phyloP scores from a whole-genome alignment of 768 basidiomycete species.

The Macrolepiota albuminosa region DNA sequence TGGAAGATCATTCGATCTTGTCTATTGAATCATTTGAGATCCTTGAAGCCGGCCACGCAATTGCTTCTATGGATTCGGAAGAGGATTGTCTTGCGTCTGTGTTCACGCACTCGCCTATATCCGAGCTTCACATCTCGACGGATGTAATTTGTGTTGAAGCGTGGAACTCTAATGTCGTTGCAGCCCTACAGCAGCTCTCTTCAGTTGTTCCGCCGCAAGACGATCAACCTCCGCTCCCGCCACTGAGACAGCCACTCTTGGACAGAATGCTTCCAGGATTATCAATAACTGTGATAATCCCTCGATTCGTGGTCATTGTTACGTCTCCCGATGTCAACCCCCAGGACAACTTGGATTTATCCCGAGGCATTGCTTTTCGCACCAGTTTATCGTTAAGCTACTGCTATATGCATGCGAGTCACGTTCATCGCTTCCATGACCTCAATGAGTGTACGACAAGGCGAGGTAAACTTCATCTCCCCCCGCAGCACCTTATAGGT shows the following conservation, averaged over 20 bases:
- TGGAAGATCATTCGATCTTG: conserved; percentile 47
- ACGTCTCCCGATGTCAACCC: conserved; percentile 83
- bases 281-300: conserved; percentile 51
- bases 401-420: conserved; percentile 41
- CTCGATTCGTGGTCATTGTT: conserved; percentile 59
- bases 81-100: conserved; percentile 34
- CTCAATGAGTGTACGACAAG: conserved; percentile 33
- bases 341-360: conserved; percentile 54
- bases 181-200: conserved; percentile 47
- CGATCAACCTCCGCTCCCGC: conserved; percentile 3
- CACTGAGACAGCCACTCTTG: conserved; percentile 23
- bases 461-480: conserved; percentile 51
- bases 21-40: conserved; percentile 56
- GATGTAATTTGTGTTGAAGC: conserved; percentile 63
- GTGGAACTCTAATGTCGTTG: conserved; percentile 58
- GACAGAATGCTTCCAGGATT: conserved; percentile 51
- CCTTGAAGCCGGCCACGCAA: conserved; percentile 35
- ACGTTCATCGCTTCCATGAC: conserved; percentile 31
- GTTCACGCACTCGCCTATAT: conserved; percentile 35
- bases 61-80: conserved; percentile 49
- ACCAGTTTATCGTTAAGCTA: conserved; percentile 52
- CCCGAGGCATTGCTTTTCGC: conserved; percentile 62
- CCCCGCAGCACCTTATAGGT: conserved; percentile 45
- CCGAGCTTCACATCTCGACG: conserved; percentile 44
- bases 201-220: conserved; percentile 27